phyloP scores from a whole-genome alignment of 352 stramenopile genomes.

The Phytophthora sansomeana region DNA sequence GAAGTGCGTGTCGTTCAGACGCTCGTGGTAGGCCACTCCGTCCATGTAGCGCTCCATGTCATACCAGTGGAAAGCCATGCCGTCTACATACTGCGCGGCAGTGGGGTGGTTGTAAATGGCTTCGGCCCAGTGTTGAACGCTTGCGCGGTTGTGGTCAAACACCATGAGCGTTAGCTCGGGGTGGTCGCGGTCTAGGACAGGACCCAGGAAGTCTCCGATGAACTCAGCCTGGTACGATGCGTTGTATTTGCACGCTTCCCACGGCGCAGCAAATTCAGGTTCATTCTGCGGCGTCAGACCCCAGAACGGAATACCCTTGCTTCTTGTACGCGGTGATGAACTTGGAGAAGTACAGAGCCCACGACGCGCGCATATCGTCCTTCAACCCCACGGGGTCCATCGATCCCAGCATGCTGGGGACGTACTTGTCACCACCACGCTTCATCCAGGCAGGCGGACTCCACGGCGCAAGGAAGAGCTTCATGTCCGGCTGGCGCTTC shows the following conservation, averaged over 20 bases:
- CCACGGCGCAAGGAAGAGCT: slow-evolving; percentile 70
- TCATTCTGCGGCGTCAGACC: slow-evolving; percentile 91
- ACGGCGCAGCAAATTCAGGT: slow-evolving; percentile 71
- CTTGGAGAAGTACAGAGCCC: slow-evolving; percentile 89
- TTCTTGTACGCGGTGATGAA: slow-evolving; percentile 90
- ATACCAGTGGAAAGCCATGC: slow-evolving; percentile 94
- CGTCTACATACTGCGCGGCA: slow-evolving; percentile 82
- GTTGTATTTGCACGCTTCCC: slow-evolving; percentile 71
- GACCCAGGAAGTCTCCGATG: slow-evolving; percentile 79
- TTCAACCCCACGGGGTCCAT: slow-evolving; percentile 56
- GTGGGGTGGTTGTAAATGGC: slow-evolving; percentile 69
- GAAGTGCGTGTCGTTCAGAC: slow-evolving; percentile 81
- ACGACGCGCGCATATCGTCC: slow-evolving; percentile 64
- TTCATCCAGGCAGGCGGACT: slow-evolving; percentile 92
- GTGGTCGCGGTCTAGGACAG: slow-evolving; percentile 66
- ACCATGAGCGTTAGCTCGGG: slow-evolving; percentile 89
- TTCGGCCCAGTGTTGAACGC: slow-evolving; percentile 72
- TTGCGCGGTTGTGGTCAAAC: slow-evolving; percentile 92
- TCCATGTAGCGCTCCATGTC: slow-evolving; percentile 66
- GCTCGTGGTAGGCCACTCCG: slow-evolving; percentile 77
- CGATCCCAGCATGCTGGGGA: slow-evolving; percentile 72
- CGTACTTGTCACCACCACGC: slow-evolving; percentile 46
- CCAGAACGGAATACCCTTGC: slow-evolving; percentile 79
- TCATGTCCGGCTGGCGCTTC: slow-evolving; percentile 17
- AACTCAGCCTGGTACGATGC: slow-evolving; percentile 70